Evolutionary conservation across 1,284 basidiomycete genomes (phyloP).

Genomic region (Takashimella koratensis): DNA sequence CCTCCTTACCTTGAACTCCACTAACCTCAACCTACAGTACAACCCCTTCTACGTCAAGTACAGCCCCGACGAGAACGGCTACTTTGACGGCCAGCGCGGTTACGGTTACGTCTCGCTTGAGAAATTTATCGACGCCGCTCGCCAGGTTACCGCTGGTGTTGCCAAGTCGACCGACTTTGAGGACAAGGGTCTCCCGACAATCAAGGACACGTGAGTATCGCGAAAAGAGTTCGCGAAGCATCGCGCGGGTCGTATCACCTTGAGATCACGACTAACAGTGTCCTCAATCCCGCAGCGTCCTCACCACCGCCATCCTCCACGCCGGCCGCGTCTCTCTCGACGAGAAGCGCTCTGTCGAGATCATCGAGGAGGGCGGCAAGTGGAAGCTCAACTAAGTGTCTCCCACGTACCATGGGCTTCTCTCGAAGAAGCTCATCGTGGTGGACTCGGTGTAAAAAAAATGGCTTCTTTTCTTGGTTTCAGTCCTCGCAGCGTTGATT

Average conservation of each 20-base stretch:
- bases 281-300: slow-evolving; percentile 82
- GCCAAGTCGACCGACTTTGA: slow-evolving; percentile 68
- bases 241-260: no score
- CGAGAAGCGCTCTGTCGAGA: slow-evolving; percentile 74
- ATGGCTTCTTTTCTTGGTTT: no score
- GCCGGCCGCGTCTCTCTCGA: slow-evolving; percentile 85
- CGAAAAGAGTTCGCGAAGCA: background rate
- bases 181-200: slow-evolving; percentile 74
- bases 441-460: no score
- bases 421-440: no score
- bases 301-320: slow-evolving; percentile 87
- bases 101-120: slow-evolving; percentile 87
- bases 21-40: slow-evolving; percentile 49
- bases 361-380: slow-evolving; percentile 61
- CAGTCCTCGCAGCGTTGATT: no score
- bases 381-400: slow-evolving; percentile 58
- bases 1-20: no score
- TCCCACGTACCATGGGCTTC: background rate
- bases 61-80: slow-evolving; percentile 81
- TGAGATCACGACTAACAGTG: background rate
- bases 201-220: slow-evolving; percentile 53
- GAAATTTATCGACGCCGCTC: slow-evolving; percentile 65
- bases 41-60: slow-evolving; percentile 97
- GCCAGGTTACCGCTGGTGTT: slow-evolving; percentile 65
- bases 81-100: slow-evolving; percentile 87